phyloP scores from a whole-genome alignment of 2,329 filamentous ascomycete genomes.

The Aspergillus sp. region DNA sequence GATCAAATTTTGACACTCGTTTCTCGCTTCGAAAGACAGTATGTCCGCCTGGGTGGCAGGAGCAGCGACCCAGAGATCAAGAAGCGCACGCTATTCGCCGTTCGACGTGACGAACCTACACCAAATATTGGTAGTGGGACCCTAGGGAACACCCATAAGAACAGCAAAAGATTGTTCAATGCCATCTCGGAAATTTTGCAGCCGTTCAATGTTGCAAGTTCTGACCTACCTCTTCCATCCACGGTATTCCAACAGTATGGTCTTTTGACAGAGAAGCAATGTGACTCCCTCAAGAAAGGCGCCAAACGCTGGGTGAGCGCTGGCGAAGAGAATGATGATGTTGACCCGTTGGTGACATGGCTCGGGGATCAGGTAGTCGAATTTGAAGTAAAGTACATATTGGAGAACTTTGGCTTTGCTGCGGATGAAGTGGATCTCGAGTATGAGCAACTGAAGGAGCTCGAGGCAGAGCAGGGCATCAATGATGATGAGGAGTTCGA shows the following conservation, averaged over 20 bases:
- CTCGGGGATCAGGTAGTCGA: constrained; percentile 53
- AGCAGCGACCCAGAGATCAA: constrained; percentile 67
- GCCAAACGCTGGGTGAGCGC: constrained; percentile 45
- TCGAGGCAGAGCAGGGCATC: constrained; percentile 57
- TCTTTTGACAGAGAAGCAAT: constrained; percentile 64
- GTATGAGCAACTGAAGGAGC: constrained; percentile 60
- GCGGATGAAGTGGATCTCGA: constrained; percentile 63
- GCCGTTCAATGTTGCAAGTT: constrained; percentile 39
- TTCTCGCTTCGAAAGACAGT: constrained; percentile 59
- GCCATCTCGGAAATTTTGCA: constrained; percentile 44
- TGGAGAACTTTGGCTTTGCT: constrained; percentile 53
- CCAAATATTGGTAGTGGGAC: constrained; percentile 42
- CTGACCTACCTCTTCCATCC: constrained; percentile 51
- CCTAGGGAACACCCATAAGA: constrained; percentile 38
- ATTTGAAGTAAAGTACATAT: constrained; percentile 45
- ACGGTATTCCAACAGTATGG: constrained; percentile 54
- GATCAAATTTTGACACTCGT: constrained; percentile 75
- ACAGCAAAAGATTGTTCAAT: constrained; percentile 46
- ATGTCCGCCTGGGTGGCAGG: constrained; percentile 68
- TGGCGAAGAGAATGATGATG: constrained; percentile 22
- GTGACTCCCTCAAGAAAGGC: constrained; percentile 57
- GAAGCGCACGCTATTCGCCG: constrained; percentile 64
- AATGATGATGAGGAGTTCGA: constrained; percentile 55
- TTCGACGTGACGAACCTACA: constrained; percentile 45
- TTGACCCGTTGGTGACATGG: constrained; percentile 54